Conservation (phyloP, 495 filamentous ascomycete genomes). For the Alectoria sarmentosa region DNA sequence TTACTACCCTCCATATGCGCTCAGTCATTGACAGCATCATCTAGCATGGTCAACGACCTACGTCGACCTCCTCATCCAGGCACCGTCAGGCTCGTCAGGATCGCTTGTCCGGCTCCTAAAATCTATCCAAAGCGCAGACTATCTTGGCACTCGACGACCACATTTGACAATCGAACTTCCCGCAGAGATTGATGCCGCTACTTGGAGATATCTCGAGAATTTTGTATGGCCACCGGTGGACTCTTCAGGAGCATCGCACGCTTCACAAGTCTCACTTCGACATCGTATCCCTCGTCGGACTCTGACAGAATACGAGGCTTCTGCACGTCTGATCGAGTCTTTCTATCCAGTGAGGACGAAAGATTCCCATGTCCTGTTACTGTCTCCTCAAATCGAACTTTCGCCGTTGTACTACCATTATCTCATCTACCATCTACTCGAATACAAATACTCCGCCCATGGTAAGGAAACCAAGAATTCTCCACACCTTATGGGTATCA, state of each 20-base stretch:
- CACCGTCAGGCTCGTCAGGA: constrained; percentile 57
- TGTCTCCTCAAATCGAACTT: constrained; percentile 70
- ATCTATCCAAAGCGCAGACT: constrained; percentile 67
- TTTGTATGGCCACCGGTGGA: constrained; percentile 57
- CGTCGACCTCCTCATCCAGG: constrained; percentile 72
- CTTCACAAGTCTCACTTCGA: constrained; percentile 55
- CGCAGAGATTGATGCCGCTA: constrained; percentile 51
- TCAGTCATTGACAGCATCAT: constrained; percentile 12
- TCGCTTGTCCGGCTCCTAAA: constrained; percentile 64
- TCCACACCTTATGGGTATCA: constrained; percentile 60
- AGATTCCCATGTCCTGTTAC: constrained; percentile 63
- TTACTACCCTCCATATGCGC: constrained; percentile 24
- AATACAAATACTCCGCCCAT: constrained; percentile 62
- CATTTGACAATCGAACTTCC: constrained; percentile 78
- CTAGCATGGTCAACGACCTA: constrained; percentile 66
- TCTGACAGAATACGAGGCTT: constrained; percentile 53
- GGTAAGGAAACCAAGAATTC: constrained; percentile 37
- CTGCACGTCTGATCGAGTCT: constrained; percentile 66
- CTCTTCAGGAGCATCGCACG: constrained; percentile 29
- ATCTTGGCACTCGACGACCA: constrained; percentile 54
- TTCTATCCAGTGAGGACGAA: constrained; percentile 63
- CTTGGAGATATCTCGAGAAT: constrained; percentile 50
- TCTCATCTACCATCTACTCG: constrained; percentile 63
- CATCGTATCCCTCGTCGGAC: constrained; percentile 55
- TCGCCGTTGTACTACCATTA: constrained; percentile 75